A percentile compares a stretch with the other conserved stretches of the same genome.
Conservation (phyloP, 2,329 filamentous ascomycete genomes). For the Fusarium austroafricanum region DNA sequence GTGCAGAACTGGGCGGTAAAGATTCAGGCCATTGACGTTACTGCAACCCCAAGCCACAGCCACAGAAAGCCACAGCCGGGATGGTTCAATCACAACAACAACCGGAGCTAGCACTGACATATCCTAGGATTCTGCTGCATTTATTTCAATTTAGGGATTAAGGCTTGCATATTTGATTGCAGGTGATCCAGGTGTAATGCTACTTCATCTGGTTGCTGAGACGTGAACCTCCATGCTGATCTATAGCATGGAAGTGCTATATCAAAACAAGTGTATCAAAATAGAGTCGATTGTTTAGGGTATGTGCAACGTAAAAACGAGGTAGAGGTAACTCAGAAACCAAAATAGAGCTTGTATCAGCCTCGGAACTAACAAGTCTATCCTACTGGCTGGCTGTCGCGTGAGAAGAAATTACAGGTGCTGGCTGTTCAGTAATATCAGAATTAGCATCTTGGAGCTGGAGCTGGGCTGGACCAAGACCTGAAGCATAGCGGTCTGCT, state of each 20-base stretch:
- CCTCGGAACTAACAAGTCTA: background rate
- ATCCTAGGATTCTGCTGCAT: constrained; percentile 4
- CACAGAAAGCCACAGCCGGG: constrained; percentile 37
- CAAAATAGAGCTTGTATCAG: background rate
- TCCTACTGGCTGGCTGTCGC: background rate
- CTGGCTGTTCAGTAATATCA: background rate
- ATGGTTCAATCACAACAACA: constrained; percentile 13
- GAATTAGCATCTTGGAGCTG: background rate
- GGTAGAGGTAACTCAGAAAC: background rate
- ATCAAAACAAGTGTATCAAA: background rate
- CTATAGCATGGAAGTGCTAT: background rate
- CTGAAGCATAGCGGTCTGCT: constrained; percentile 20
- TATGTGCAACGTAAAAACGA: background rate
- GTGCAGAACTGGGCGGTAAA: constrained; percentile 14
- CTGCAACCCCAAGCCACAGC: constrained; percentile 10
- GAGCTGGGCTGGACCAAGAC: constrained; percentile 10
- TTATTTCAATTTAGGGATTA: background rate
- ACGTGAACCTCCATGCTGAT: background rate
- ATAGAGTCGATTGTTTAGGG: background rate
- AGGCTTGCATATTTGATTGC: constrained; percentile 6
- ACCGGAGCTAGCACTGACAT: background rate
- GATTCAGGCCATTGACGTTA: constrained; percentile 7
- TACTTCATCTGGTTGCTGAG: background rate
- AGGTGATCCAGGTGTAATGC: background rate
- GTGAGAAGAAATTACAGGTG: background rate